Evolutionary conservation across 331 rosid genomes (phyloP).

Genomic region (Telfairia occidentalis): DNA sequence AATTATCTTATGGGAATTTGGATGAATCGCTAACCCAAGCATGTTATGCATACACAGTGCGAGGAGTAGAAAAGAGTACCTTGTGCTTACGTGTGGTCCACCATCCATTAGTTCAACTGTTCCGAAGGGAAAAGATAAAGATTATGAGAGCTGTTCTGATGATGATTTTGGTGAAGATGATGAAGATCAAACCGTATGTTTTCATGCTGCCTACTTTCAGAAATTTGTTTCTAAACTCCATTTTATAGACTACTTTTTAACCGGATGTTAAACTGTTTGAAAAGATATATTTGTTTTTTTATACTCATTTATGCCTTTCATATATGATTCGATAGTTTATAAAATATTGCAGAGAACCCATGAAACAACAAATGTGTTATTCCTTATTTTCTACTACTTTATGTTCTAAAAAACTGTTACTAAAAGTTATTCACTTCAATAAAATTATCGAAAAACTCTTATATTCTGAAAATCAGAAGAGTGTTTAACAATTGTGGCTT

Average conservation of each 20-base stretch:
- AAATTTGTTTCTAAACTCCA: no score
- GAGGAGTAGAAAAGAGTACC: slow-evolving; percentile 78
- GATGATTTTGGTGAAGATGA: slow-evolving; percentile 49
- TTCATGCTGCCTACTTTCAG: neutral
- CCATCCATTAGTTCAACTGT: slow-evolving; percentile 28
- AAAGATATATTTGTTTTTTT: no score
- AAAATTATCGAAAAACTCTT: neutral
- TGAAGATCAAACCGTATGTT: slow-evolving; percentile 56
- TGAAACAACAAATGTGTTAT: neutral
- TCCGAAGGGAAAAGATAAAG: slow-evolving; percentile 42
- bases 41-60: slow-evolving; percentile 31
- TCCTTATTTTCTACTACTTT: neutral
- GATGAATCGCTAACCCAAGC: slow-evolving; percentile 14
- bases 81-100: slow-evolving; percentile 77
- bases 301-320: neutral
- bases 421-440: neutral
- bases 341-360: neutral
- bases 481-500: neutral
- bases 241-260: neutral
- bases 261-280: neutral
- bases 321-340: neutral
- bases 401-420: neutral
- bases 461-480: neutral
- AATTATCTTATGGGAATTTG: neutral
- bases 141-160: slow-evolving; percentile 46